Base-by-base conservation (phyloP, 257 asterid species). In the Plantago major region DNA sequence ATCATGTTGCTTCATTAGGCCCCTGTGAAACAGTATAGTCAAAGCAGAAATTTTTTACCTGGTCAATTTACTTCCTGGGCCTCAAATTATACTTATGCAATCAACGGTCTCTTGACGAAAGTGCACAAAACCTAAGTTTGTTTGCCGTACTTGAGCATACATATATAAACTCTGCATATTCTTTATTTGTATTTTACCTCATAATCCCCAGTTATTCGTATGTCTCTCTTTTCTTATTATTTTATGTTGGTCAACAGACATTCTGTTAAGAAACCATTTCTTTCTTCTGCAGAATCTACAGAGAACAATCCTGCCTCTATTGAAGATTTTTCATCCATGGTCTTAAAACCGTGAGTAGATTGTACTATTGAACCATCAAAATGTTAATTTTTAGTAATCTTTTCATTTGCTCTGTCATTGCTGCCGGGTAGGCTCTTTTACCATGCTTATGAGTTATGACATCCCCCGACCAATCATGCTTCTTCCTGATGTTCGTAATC, bases 321-420 rank as follows among this genome's bases (percentile, higher is more conserved):
- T 63, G 96, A 90, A 58, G 95, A 85, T 28, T 75, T 88, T 67
- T 70, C 98, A 59, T 81, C 91, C 65, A 77, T 88, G 82, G 94
- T 82, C 79, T 67, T 85, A 62, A 92, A 80, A 74, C 69, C 83
- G 86, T 80, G 71, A 77, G 86, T 77, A 71, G 13, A 55, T 48
- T 52, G 47, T 51, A 62, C 47, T 55, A 42, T 66, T 48, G 47
- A 55, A 72, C 47, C 60, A n/a, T 16, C 48, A 22, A 33, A 51
- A 40, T 42, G 2, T n/a, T 11, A 33, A 13, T 14, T 49, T 30
- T 51, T 13, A 10, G 14, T 16, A 49, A 74, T 55, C 69, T 17
- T 55, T 66, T 17, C 45, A 46, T 49, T 43, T 57, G 28, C 57
- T 59, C 26, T 50, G 1, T 22, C 26, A 54, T 45, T 66, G 37